Evolutionary conservation across 345 rosid genomes (phyloP).

Genomic region (Eucalyptus grandis): DNA sequence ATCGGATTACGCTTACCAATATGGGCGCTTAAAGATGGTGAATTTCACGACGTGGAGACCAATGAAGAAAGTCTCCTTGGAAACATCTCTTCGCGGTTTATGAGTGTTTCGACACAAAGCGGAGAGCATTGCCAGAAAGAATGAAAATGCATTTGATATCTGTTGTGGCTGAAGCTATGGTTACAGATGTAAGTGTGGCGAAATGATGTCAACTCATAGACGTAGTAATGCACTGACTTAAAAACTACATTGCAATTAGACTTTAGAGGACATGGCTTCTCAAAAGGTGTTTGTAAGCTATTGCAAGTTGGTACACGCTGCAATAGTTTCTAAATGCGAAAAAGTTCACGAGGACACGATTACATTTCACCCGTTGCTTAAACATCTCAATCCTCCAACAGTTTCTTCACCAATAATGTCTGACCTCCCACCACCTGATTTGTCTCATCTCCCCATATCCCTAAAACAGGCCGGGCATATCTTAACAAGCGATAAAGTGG

Average conservation of each 20-base stretch:
- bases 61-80: not conserved
- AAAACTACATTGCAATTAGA: not conserved
- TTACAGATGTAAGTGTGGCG: not conserved
- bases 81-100: not conserved
- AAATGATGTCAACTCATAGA: not conserved
- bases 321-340: not conserved
- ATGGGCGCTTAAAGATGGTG: not conserved
- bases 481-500: not conserved
- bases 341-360: not conserved
- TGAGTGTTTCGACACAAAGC: not conserved
- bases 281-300: not conserved
- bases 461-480: not conserved
- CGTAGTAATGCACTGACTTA: not conserved
- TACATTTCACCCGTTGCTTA: not conserved
- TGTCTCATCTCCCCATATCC: not conserved
- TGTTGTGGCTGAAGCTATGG: not conserved
- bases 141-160: not conserved
- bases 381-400: not conserved
- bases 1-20: not conserved
- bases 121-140: not conserved
- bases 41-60: not conserved
- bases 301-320: not conserved
- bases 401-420: not conserved
- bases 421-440: not conserved
- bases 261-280: not conserved